Evolutionary conservation across 2,329 filamentous ascomycete species (phyloP).

Genomic region (Aspergillus pseudonomiae): DNA sequence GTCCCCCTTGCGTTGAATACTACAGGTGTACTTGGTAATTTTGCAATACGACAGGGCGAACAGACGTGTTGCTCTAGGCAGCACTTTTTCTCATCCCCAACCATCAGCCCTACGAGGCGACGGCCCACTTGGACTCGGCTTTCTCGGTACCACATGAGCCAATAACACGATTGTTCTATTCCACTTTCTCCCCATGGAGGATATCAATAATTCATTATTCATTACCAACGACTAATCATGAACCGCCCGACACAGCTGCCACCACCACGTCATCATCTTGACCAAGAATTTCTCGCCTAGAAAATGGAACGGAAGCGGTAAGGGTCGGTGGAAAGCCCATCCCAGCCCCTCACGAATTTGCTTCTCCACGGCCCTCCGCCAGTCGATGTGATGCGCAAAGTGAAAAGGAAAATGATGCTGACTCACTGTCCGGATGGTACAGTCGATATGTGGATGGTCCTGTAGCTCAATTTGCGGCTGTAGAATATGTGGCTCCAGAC

Average conservation of each 20-base stretch:
- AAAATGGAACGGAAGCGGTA: conserved; percentile 15
- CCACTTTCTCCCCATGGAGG: not conserved
- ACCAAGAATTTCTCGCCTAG: conserved; percentile 14
- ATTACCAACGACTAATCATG: conserved; percentile 6
- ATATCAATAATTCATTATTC: conserved; percentile 6
- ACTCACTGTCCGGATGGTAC: conserved; percentile 20
- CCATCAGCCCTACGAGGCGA: conserved; percentile 11
- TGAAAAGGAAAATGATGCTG: conserved; percentile 25
- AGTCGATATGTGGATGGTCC: conserved; percentile 22
- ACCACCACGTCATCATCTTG: conserved; percentile 21
- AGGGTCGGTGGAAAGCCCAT: conserved; percentile 19
- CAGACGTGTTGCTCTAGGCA: not conserved
- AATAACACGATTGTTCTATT: not conserved
- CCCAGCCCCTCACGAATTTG: conserved; percentile 21
- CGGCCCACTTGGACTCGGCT: not conserved
- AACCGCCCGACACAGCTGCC: conserved; percentile 8
- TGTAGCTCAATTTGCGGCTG: conserved; percentile 21
- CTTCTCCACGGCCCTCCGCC: conserved; percentile 19
- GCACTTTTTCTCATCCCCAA: conserved; percentile 4
- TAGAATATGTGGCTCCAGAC: conserved; percentile 15
- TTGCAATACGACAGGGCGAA: not conserved
- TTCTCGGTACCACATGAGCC: not conserved
- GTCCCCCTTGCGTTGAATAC: not conserved
- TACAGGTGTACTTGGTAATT: not conserved
- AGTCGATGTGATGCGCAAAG: conserved; percentile 23